These are phyloP conservation scores for Aspergillus avenaceus DNA, from an alignment of 495 filamentous ascomycete species.

Conservation along the genomic window DNA sequence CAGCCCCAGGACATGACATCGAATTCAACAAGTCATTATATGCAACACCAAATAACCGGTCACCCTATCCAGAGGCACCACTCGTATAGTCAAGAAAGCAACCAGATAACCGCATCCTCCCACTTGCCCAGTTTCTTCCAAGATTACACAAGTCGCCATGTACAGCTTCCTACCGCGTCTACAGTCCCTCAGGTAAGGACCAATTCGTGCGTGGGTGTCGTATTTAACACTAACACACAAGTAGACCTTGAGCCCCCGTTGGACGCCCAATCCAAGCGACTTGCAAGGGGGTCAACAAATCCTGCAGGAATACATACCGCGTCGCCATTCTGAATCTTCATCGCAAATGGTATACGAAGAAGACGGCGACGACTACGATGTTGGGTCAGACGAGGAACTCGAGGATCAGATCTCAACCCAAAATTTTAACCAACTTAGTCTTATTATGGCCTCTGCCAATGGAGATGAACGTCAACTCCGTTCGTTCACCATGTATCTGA, in stretches of 20 bases:
- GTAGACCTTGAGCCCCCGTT: background rate
- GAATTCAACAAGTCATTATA: background rate
- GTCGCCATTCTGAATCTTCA: constrained; percentile 3
- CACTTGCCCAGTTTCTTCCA: too few relatives aligned
- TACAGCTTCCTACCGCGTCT: background rate
- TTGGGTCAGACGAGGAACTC: constrained; percentile 67
- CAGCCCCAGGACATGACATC: background rate
- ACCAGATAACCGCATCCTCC: too few relatives aligned
- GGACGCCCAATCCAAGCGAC: background rate
- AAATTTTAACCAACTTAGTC: constrained; percentile 45
- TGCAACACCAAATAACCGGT: background rate
- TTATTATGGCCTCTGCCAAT: constrained; percentile 47
- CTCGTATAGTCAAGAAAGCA: background rate
- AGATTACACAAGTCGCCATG: too few relatives aligned
- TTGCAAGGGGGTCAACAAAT: constrained; percentile 7
- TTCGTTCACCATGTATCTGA: constrained; percentile 62
- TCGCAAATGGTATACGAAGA: constrained; percentile 33
- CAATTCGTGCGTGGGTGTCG: background rate
- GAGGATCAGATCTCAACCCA: constrained; percentile 50
- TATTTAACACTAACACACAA: background rate
- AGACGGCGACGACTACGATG: constrained; percentile 57
- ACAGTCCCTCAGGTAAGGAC: background rate
- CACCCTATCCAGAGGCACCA: background rate
- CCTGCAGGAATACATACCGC: background rate
- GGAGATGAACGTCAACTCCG: constrained; percentile 48